Evolutionary conservation across 176 grass and related monocot species (phyloP).

Genomic region (bread wheat (Triticum aestivum)): DNA sequence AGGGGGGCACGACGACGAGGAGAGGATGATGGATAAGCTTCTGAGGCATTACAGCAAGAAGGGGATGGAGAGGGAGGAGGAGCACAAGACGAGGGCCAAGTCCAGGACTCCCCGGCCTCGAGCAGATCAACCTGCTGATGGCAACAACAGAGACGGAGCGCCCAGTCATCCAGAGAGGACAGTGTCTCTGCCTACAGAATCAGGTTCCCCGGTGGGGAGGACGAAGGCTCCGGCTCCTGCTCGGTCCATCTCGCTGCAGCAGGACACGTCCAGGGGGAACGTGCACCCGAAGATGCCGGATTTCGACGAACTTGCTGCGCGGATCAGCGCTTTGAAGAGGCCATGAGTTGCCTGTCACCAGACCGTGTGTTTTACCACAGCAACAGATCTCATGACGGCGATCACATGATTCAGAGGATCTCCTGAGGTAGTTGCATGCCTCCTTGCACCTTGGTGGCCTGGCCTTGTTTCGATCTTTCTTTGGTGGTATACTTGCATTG

Average conservation of each 20-base stretch:
- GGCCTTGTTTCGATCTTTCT: background rate
- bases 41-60: conserved; percentile 82
- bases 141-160: background rate
- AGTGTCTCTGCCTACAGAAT: conserved; percentile 33
- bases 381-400: background rate
- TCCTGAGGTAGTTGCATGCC: background rate
- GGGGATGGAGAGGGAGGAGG: conserved; percentile 39
- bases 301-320: conserved; percentile 58
- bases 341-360: conserved; percentile 2
- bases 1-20: conserved; percentile 50
- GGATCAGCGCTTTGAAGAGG: conserved; percentile 48
- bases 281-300: conserved; percentile 54
- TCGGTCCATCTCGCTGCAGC: conserved; percentile 46
- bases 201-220: background rate
- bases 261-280: conserved; percentile 38
- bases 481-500: conserved; percentile 31
- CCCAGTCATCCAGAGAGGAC: conserved; percentile 32
- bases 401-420: background rate
- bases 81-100: conserved; percentile 37
- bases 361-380: background rate
- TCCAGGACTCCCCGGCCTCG: conserved; percentile 11
- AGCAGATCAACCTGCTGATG: conserved; percentile 19
- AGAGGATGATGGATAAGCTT: conserved; percentile 83
- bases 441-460: background rate
- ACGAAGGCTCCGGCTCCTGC: background rate